These are phyloP conservation scores for Sporisorium scitamineum DNA, from an alignment of 1,284 basidiomycete species.

Conservation along the genomic window DNA sequence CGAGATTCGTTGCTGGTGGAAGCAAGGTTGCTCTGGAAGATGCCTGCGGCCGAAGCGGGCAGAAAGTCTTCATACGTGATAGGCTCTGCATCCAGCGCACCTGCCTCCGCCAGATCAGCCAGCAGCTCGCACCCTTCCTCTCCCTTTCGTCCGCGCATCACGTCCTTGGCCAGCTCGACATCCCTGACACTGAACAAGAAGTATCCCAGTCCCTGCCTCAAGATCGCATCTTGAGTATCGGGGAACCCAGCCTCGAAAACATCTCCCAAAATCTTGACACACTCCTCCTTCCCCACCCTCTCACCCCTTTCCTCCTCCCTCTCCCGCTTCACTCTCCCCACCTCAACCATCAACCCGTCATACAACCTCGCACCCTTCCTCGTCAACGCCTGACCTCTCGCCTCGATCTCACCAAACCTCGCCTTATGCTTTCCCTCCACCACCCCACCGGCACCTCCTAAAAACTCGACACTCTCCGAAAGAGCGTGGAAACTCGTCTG, in stretches of 20 bases:
- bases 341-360: conserved; percentile 47
- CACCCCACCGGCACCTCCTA: conserved; percentile 20
- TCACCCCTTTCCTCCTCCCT: conserved; percentile 30
- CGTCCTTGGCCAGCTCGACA: conserved; percentile 5
- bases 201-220: conserved; percentile 65
- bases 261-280: conserved; percentile 38
- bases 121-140: conserved; percentile 13
- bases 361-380: conserved; percentile 62
- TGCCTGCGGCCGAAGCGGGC: conserved; percentile 71
- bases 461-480: conserved; percentile 69
- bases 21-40: conserved; percentile 70
- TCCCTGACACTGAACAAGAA: conserved; percentile 41
- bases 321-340: conserved; percentile 65
- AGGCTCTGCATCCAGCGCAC: conserved; percentile 65
- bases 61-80: conserved; percentile 72
- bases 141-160: conserved; percentile 3
- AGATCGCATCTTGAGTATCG: conserved; percentile 63
- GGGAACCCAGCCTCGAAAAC: conserved; percentile 67
- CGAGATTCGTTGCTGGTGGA: background rate
- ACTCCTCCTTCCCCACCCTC: conserved; percentile 38
- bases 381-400: conserved; percentile 70
- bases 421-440: conserved; percentile 69
- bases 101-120: conserved; percentile 60
- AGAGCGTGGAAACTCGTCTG: conserved; percentile 71
- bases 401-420: conserved; percentile 72